Conservation (phyloP, 345 rosid species). For the Sisymbrium irio region DNA sequence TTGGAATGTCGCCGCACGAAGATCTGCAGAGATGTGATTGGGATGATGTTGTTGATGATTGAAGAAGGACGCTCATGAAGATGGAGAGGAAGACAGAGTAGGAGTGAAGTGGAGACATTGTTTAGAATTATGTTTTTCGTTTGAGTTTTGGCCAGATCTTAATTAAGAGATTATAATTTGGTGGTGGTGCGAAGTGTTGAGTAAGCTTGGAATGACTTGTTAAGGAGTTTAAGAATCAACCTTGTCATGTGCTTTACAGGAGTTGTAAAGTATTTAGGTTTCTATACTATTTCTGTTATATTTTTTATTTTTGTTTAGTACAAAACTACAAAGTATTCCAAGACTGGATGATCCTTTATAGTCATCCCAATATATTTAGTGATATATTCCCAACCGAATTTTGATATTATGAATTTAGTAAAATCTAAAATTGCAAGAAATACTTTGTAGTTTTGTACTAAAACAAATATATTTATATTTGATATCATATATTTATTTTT, state of each 20-base stretch:
- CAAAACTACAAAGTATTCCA: not conserved
- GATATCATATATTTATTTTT: too few relatives aligned
- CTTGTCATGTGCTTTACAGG: not conserved
- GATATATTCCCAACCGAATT: too few relatives aligned
- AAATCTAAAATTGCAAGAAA: too few relatives aligned
- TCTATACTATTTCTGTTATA: not conserved
- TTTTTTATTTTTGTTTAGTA: not conserved
- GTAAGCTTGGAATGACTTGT: slow-evolving; percentile 36
- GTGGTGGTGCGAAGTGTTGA: slow-evolving; percentile 27
- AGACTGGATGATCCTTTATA: not conserved
- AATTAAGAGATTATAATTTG: slow-evolving; percentile 12
- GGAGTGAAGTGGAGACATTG: slow-evolving; percentile 34
- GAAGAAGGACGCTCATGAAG: slow-evolving; percentile 1
- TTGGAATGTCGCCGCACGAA: slow-evolving; percentile 68
- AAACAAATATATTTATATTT: too few relatives aligned
- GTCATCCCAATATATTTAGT: too few relatives aligned
- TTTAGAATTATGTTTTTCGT: not conserved
- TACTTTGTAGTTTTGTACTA: too few relatives aligned
- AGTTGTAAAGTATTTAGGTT: not conserved
- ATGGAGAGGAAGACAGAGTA: slow-evolving; percentile 17
- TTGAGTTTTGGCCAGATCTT: not conserved
- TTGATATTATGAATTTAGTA: too few relatives aligned
- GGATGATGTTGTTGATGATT: slow-evolving; percentile 31
- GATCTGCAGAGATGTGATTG: slow-evolving; percentile 56
- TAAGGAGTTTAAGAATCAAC: slow-evolving; percentile 34